Base-by-base conservation (phyloP, 495 filamentous ascomycete species). In the Aspergillus affinis region DNA sequence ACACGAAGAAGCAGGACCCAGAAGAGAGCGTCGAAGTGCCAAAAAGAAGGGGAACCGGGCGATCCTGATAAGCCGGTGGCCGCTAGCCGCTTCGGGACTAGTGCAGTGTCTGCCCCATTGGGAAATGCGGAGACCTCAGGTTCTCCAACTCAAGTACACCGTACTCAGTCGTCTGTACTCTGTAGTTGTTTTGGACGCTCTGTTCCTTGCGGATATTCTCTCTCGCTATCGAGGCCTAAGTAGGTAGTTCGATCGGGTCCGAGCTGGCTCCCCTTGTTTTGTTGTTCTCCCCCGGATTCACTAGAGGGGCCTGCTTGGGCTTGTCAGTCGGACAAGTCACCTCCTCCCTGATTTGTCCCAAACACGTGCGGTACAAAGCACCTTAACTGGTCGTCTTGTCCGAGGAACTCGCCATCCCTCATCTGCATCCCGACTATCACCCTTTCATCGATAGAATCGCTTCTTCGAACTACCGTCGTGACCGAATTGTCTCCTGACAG, bases 81-180 rank as follows among this genome's bases (percentile, higher is more conserved):
- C 21, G 21, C n/a, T 29, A 44, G 29, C 55, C 55, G 29, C 19
- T 58, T 44, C 41, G 51, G 27, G 54, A 27, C 47, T 17, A 48
- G 51, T 6, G 26, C 46, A 10, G 48, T 30, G 53, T 46, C 49
- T 55, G 36, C 59, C 52, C 30, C 41, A 55, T 56, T 61, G 47
- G 58, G 58, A 18, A 45, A 59, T 63, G 61, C 56, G 61, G 61
- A 59, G 56, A 63, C 54, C 30, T 41, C 51, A 20, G 36, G 36
- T 13, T 41, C 29, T 32, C 45, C n/a, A 46, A 26, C 23, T 26
- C 2, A n/a, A n/a, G n/a, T n/a, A n/a, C n/a, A 26, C 23, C 23
- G 23, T 26, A 26, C 23, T 26, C 23, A 26, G 4, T n/a, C n/a
- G n/a, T n/a, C n/a, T n/a, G 23, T 26, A 26, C 23, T 2, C 2